A percentile compares a stretch with the other conserved stretches of the same genome.
phyloP scores from a whole-genome alignment of 2,329 filamentous ascomycete genomes.

The Colletotrichum graminicola region DNA sequence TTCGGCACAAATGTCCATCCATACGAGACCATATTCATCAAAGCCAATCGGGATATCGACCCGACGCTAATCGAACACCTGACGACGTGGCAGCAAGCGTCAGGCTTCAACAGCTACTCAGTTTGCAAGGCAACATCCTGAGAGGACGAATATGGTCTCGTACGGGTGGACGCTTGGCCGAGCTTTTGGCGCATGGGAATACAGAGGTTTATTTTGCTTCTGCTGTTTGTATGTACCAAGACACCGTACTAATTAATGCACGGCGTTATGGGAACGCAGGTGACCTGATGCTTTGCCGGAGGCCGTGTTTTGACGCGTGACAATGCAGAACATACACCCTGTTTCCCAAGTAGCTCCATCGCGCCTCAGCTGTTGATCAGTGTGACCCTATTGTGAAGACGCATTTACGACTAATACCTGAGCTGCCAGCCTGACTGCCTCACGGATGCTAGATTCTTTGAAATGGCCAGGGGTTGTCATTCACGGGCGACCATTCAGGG shows the following conservation, averaged over 20 bases:
- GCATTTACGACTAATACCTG: too few relatives aligned
- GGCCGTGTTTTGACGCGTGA: not conserved
- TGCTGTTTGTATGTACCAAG: not conserved
- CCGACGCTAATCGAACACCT: conserved; percentile 46
- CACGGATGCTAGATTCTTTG: too few relatives aligned
- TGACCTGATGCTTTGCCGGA: not conserved
- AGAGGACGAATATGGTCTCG: not conserved
- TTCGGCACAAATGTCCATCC: conserved; percentile 53
- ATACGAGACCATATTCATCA: conserved; percentile 55
- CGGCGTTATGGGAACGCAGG: not conserved
- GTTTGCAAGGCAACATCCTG: conserved; percentile 36
- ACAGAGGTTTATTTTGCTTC: not conserved
- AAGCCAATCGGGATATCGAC: conserved; percentile 51
- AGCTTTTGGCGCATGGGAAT: not conserved
- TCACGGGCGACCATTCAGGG: too few relatives aligned
- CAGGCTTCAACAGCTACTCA: conserved; percentile 46
- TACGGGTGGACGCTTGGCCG: too few relatives aligned
- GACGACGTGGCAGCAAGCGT: conserved; percentile 49
- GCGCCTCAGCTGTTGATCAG: too few relatives aligned
- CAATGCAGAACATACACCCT: not conserved
- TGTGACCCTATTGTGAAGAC: too few relatives aligned
- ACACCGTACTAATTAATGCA: not conserved
- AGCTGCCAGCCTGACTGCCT: too few relatives aligned
- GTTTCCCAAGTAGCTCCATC: too few relatives aligned
- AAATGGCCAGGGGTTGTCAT: too few relatives aligned